Conservation (phyloP, 768 basidiomycete genomes). For the Podaxis sp. region DNA sequence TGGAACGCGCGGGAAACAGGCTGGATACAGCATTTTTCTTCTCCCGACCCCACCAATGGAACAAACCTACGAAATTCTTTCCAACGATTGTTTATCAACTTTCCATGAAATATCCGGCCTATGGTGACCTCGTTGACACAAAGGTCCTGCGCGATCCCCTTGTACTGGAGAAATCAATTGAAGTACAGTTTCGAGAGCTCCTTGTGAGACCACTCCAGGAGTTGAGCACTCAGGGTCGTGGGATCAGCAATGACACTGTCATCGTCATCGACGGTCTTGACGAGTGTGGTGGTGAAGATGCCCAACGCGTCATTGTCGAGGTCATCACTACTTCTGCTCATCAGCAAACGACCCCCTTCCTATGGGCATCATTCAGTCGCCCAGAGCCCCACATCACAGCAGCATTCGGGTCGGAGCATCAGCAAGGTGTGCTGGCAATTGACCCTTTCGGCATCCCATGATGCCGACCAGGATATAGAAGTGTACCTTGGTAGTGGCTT, state of each 20-base stretch:
- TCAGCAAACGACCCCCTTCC: conserved; percentile 15
- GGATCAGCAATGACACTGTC: neutral
- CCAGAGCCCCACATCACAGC: conserved; percentile 18
- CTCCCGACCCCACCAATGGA: neutral
- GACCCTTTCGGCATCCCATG: neutral
- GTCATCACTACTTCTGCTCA: conserved; percentile 1
- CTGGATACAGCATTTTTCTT: neutral
- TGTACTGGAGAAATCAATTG: neutral
- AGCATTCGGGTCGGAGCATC: conserved; percentile 6
- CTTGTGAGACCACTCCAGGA: neutral
- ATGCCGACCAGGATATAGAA: neutral
- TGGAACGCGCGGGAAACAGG: neutral
- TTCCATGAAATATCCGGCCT: neutral
- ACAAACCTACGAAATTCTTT: neutral
- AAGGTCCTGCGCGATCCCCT: neutral
- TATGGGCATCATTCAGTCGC: conserved; percentile 21
- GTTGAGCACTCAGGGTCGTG: neutral
- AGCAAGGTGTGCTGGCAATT: neutral
- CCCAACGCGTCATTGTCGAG: conserved; percentile 13
- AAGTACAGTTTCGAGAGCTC: neutral
- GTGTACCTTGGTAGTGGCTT: neutral
- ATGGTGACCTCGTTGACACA: neutral
- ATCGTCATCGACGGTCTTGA: conserved; percentile 27
- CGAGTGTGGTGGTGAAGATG: conserved; percentile 20
- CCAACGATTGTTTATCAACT: neutral